Evolutionary conservation across 2,329 filamentous ascomycete species (phyloP), one percentile per base, ranked within the genome.

Genomic region (Cercospora janseana): DNA sequence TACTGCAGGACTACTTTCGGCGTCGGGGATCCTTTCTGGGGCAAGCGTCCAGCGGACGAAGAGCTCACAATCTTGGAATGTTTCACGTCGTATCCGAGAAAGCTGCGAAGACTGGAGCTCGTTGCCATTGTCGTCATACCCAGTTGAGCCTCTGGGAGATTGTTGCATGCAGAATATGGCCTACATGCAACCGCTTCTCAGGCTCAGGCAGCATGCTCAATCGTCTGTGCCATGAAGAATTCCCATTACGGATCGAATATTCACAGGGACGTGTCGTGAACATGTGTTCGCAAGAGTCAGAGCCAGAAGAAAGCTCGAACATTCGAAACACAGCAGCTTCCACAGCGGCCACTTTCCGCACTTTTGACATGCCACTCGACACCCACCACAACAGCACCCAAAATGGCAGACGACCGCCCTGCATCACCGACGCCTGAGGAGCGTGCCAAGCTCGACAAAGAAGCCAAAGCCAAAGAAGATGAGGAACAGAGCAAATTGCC

Each of bases 401-500:
- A 55, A 46, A 64, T 63, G 60, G 52, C 59, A 20, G 60, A 61
- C 23, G 60, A 65, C 21, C 44, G 62, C 37, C 57, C 65, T 21
- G 45, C 69, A 24, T 78, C 75, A 12, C 77, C 77, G 3, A 72
- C 77, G 10, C 75, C 77, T 16, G 71, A 75, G 50, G 76, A 80
- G 64, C 79, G 77, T 54, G 74, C 77, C 52, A 72, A 70, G 56
- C 71, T 76, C 58, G 80, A 84, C 63, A 75, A 74, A 56, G 80
- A 80, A 61, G 76, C 75, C 59, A 78, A 78, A 63, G 85, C 82
- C 55, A 84, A 85, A 68, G 90, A 98, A 74, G 77, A 80, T 49
- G 86, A 85, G 63, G 93, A 98, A 74, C 93, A 98, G 76, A 86
- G 84, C 32, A 81, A 85, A 18, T 83, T 98, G 32, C 93, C 93